Base-by-base conservation (phyloP, 2,329 filamentous ascomycete species). In the Emmonsia crescens region DNA sequence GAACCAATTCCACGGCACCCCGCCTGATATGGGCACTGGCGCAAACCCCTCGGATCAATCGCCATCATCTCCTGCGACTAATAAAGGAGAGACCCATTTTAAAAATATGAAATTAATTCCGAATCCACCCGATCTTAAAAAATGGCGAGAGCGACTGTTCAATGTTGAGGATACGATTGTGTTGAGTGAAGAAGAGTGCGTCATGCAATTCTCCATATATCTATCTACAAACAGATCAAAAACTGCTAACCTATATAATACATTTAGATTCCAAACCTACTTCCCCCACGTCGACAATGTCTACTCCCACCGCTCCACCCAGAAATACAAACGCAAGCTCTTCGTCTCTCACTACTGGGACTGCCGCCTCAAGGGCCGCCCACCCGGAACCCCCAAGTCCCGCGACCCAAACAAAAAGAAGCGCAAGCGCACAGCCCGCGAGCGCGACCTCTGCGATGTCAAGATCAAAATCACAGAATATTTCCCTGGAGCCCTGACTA, bases 391-490 rank as follows among this genome's bases (percentile, higher is more conserved):
- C 3, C 86, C 87, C 63, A 91, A 92, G 72, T 89, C 87, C 0
- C 84, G 88, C 55, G 88, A 92, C 68, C 89, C 89, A 0, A 86
- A 85, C 71, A 91, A 91, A 78, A 91, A 90, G 80, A 91, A 91
- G 74, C 82, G 89, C 44, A 91, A 90, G 74, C 85, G 89, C 31
- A 85, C 82, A 42, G 86, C 86, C n/a, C 80, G 89, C 49, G 85
- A 89, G 72, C 81, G 87, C 14, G 87, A 91, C 74, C 79, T 91
- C n/a, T 93, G 89, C 72, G 88, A 92, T 72, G 89, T 92, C 65
- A 92, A 92, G 75, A 91, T 92, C 72, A 92, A 91, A 73, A 89
- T 92, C 63, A 91, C 88, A 2, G 89, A 92, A 73, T 89, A 89
- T 75, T 87, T 88, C 60, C 83, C 86, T 10, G 83, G 81, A 44